Evolutionary conservation across 164 flowering plant genomes (phyloP).

Genomic region (Akebia trifoliata): DNA sequence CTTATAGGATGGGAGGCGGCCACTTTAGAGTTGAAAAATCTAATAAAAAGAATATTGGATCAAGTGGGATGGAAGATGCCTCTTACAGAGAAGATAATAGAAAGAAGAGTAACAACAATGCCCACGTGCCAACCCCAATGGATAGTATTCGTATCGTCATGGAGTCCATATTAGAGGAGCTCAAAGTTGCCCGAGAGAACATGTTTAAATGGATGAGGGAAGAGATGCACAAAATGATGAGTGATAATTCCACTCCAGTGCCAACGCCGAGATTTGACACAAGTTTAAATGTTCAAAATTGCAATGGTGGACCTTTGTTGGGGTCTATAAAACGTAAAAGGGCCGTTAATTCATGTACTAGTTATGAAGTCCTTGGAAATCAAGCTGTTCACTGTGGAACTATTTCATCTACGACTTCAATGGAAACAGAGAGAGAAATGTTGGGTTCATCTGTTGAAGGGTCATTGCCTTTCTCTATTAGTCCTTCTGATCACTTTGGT

Average conservation of each 20-base stretch:
- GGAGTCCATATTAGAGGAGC: constrained; percentile 36
- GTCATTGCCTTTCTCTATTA: constrained; percentile 1
- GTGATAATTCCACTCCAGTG: constrained; percentile 3
- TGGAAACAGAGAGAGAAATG: no score
- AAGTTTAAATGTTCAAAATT: constrained; percentile 13
- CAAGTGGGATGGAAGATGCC: constrained; percentile 11
- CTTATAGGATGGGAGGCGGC: constrained; percentile 1
- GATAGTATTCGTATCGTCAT: constrained; percentile 23
- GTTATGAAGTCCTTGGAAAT: constrained; percentile 8
- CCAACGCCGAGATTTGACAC: constrained; percentile 12
- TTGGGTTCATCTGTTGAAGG: no score
- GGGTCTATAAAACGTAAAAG: constrained; percentile 11
- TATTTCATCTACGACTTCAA: no score
- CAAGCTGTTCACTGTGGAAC: no score
- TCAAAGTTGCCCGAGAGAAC: constrained; percentile 30
- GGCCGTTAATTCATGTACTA: constrained; percentile 6
- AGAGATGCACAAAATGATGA: constrained; percentile 31
- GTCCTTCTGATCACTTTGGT: constrained; percentile 15
- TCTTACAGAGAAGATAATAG: constrained; percentile 1
- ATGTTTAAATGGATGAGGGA: constrained; percentile 33
- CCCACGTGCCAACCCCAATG: constrained; percentile 13
- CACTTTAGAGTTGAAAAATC: constrained; percentile 9
- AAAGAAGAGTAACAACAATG: constrained; percentile 17
- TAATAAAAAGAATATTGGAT: constrained; percentile 9
- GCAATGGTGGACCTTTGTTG: constrained; percentile 7